phyloP scores from a whole-genome alignment of 768 basidiomycete genomes.

The Phallus indusiatus region DNA sequence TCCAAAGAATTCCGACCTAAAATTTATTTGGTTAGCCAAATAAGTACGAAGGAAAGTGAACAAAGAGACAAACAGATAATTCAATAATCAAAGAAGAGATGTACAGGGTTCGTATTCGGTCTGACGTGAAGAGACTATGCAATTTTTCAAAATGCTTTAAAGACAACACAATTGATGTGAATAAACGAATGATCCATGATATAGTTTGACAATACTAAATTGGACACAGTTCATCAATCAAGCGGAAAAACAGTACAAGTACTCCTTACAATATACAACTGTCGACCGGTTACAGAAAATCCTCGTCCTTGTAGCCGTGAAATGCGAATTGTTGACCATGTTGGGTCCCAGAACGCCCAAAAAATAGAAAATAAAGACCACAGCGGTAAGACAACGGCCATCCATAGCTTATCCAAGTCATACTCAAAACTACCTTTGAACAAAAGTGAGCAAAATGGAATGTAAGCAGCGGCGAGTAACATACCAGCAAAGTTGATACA shows the following conservation, averaged over 20 bases:
- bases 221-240: not conserved
- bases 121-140: not conserved
- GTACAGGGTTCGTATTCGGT: not conserved
- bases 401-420: not conserved
- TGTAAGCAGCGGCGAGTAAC: conserved; percentile 21
- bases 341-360: conserved; percentile 83
- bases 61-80: not conserved
- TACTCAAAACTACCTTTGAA: not conserved
- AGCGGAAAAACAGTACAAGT: not conserved
- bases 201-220: conserved; percentile 32
- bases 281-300: conserved; percentile 57
- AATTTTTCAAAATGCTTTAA: not conserved
- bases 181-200: conserved; percentile 45
- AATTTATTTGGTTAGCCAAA: not conserved
- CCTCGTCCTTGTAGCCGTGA: conserved; percentile 64
- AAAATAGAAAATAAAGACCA: conserved; percentile 38
- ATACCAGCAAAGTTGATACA: conserved; percentile 38
- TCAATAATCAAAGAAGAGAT: not conserved
- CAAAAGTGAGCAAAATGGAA: not conserved
- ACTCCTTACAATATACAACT: conserved; percentile 48
- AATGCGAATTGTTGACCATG: conserved; percentile 21
- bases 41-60: too few species aligned
- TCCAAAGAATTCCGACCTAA: conserved; percentile 46
- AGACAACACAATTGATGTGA: conserved; percentile 25
- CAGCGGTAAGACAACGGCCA: conserved; percentile 37